Evolutionary conservation across 495 filamentous ascomycete species (phyloP).

Genomic region (Echria macrotheca): DNA sequence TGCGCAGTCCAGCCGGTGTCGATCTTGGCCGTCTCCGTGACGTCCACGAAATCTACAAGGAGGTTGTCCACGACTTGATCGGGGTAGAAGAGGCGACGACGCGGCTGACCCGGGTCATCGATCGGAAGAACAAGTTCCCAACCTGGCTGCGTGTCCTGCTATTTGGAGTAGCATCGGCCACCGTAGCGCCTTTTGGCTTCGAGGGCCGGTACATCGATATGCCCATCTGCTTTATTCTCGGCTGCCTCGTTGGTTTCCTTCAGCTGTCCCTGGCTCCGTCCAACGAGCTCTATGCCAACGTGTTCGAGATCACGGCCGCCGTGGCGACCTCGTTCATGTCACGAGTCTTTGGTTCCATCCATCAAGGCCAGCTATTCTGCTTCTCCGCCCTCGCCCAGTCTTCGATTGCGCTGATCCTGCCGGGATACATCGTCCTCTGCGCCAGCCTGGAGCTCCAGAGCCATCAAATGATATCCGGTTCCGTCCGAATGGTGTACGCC

Average conservation of each 20-base stretch:
- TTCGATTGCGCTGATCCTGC: constrained; percentile 86
- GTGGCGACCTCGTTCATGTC: constrained; percentile 87
- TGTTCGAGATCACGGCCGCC: constrained; percentile 86
- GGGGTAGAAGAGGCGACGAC: constrained; percentile 77
- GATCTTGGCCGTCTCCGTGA: constrained; percentile 82
- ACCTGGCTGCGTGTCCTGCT: constrained; percentile 69
- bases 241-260: constrained; percentile 72
- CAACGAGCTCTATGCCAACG: constrained; percentile 77
- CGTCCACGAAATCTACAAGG: constrained; percentile 86
- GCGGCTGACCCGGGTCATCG: constrained; percentile 61
- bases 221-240: constrained; percentile 80
- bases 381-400: constrained; percentile 90
- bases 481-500: constrained; percentile 91
- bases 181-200: constrained; percentile 85
- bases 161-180: constrained; percentile 79
- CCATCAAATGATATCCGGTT: constrained; percentile 78
- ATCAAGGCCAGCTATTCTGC: constrained; percentile 68
- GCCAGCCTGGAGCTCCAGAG: constrained; percentile 85
- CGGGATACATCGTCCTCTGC: constrained; percentile 64
- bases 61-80: constrained; percentile 83
- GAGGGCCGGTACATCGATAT: constrained; percentile 81
- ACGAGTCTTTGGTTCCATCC: constrained; percentile 79
- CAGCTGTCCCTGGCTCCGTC: constrained; percentile 75
- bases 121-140: constrained; percentile 56
- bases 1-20: constrained; percentile 68